These are phyloP conservation scores for Ganoderma lucidum DNA, from an alignment of 1,284 basidiomycete species.

Conservation along the genomic window DNA sequence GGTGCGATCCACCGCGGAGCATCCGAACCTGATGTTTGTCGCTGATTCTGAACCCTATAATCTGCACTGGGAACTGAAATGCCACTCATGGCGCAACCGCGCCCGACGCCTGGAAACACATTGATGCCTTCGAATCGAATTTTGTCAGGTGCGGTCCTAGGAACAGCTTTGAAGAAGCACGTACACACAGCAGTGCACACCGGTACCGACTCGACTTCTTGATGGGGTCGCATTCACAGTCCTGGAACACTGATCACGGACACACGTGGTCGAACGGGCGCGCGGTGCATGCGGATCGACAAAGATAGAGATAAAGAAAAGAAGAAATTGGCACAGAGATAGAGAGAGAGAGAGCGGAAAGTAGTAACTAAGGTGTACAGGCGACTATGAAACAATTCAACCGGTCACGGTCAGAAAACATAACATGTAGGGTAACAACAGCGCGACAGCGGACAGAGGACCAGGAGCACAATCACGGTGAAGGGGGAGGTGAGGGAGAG, in stretches of 20 bases:
- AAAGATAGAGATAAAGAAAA: slow-evolving; percentile 7
- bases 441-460: slow-evolving; percentile 26
- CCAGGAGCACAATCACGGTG: not conserved
- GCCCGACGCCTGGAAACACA: not conserved
- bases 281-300: not conserved
- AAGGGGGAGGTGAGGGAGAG: not conserved
- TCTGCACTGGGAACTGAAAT: not conserved
- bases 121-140: not conserved
- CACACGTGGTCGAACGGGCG: not conserved
- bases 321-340: not conserved
- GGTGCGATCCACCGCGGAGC: not conserved
- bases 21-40: not conserved
- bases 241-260: not conserved
- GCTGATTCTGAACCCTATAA: not conserved
- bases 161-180: not conserved
- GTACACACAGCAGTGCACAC: not conserved
- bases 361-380: slow-evolving; percentile 10
- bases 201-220: not conserved
- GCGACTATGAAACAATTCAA: not conserved
- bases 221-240: not conserved
- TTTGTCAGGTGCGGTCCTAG: not conserved
- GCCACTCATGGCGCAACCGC: not conserved
- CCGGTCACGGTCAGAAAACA: slow-evolving; percentile 20
- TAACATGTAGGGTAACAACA: slow-evolving; percentile 31
- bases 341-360: not conserved